Percentiles rank a stretch among this genome's conserved stretches.
These are phyloP conservation scores for Hibiscus mutabilis DNA, from an alignment of 345 rosid species.

Conservation along the genomic window DNA sequence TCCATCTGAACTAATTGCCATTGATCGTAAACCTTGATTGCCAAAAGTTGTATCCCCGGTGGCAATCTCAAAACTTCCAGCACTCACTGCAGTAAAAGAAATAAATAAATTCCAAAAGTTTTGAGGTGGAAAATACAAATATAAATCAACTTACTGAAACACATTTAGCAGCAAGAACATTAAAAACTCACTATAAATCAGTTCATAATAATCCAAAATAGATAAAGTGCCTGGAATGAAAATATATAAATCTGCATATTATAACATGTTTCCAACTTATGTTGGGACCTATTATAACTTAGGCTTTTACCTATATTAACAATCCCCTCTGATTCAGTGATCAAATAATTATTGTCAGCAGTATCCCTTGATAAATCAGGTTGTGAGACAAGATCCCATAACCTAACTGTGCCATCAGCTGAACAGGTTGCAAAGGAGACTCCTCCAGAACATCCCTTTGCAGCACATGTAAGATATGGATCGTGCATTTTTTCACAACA, in stretches of 20 bases:
- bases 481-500: conserved; percentile 71
- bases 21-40: conserved; percentile 58
- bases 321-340: conserved; percentile 22
- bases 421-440: conserved; percentile 85
- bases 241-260: neutral
- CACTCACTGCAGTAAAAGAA: conserved; percentile 35
- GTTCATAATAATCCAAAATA: neutral
- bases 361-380: conserved; percentile 28
- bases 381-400: conserved; percentile 72
- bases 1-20: conserved; percentile 73
- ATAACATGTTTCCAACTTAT: neutral
- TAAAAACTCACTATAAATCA: conserved; percentile 7
- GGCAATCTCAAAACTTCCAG: conserved; percentile 68
- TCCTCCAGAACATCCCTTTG: conserved; percentile 80
- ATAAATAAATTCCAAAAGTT: conserved; percentile 1
- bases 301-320: conserved; percentile 44
- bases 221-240: neutral
- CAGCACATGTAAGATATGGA: conserved; percentile 60
- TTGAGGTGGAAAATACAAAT: neutral
- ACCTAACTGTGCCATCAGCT: conserved; percentile 70
- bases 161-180: neutral
- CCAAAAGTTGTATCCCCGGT: conserved; percentile 38
- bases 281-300: neutral
- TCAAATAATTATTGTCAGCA: conserved; percentile 20
- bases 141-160: neutral